A percentile compares a stretch with the other conserved stretches of the same genome.
These are phyloP conservation scores for Naganishia vaughanmartiniae DNA, from an alignment of 768 basidiomycete species.

Conservation along the genomic window DNA sequence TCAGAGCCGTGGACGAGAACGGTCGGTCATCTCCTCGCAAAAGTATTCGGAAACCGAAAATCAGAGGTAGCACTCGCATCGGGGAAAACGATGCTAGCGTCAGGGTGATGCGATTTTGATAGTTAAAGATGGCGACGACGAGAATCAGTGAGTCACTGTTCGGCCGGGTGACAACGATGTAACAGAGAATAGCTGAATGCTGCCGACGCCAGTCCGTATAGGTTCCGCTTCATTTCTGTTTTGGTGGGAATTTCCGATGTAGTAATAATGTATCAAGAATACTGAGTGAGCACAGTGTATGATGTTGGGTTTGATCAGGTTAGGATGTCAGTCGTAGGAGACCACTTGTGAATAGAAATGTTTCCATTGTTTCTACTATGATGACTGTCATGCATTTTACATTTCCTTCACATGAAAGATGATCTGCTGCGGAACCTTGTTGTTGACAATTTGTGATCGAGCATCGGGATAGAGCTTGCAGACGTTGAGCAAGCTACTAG, in stretches of 20 bases:
- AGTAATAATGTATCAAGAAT: neutral
- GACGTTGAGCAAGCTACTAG: neutral
- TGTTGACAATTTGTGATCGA: slow-evolving; percentile 7
- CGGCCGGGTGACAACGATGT: neutral
- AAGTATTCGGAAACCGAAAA: neutral
- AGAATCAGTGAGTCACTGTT: neutral
- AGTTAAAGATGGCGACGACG: neutral
- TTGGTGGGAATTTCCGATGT: no score
- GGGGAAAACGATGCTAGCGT: slow-evolving; percentile 9
- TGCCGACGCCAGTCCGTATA: neutral
- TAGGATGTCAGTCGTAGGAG: neutral
- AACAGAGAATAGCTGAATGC: neutral
- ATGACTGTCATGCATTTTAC: neutral
- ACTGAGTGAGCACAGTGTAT: neutral
- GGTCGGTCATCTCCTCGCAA: slow-evolving; percentile 5
- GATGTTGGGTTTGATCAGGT: neutral
- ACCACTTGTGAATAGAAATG: neutral
- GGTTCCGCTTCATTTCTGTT: no score
- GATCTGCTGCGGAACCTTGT: neutral
- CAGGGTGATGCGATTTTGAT: slow-evolving; percentile 8
- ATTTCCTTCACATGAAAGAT: neutral
- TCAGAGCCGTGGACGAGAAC: neutral
- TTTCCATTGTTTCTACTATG: neutral
- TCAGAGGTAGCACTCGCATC: neutral
- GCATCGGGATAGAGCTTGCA: neutral